These are phyloP conservation scores for Lindgomyces ingoldianus DNA, from an alignment of 495 filamentous ascomycete genomes.

Conservation along the genomic window DNA sequence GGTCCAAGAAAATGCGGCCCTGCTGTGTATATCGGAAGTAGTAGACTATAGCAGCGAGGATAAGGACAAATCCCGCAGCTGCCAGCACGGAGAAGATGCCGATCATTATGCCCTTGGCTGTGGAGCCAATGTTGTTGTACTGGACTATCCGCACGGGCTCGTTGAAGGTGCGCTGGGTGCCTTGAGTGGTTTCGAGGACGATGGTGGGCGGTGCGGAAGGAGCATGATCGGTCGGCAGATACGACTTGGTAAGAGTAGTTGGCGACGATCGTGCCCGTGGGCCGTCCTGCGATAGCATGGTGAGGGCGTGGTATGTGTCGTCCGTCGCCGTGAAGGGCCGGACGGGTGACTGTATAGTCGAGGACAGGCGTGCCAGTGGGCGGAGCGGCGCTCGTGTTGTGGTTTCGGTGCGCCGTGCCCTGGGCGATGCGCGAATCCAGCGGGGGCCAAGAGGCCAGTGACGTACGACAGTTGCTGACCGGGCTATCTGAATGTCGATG, in stretches of 20 bases:
- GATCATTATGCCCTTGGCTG: conserved; percentile 78
- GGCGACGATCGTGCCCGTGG: conserved; percentile 20
- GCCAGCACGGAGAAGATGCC: conserved; percentile 96
- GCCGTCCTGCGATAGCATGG: conserved; percentile 32
- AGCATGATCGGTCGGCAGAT: conserved; percentile 20
- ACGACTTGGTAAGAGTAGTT: conserved; percentile 25
- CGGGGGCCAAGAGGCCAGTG: conserved; percentile 20
- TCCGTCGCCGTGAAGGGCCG: neutral
- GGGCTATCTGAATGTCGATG: conserved; percentile 1
- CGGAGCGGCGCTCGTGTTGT: conserved; percentile 20
- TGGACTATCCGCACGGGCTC: conserved; percentile 31
- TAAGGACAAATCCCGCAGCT: conserved; percentile 77
- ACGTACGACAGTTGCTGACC: conserved; percentile 14
- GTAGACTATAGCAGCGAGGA: conserved; percentile 83
- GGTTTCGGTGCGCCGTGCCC: conserved; percentile 20
- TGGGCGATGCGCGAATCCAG: conserved; percentile 17
- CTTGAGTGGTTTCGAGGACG: conserved; percentile 12
- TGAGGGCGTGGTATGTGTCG: conserved; percentile 2
- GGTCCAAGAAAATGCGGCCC: conserved; percentile 89
- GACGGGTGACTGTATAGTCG: neutral
- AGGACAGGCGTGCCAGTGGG: neutral
- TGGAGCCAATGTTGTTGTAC: conserved; percentile 34
- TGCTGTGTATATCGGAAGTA: conserved; percentile 89
- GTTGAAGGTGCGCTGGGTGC: conserved; percentile 18
- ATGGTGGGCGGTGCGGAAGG: conserved; percentile 24